Base-by-base conservation (phyloP, 2,329 filamentous ascomycete genomes). In the Botrytis medusae region DNA sequence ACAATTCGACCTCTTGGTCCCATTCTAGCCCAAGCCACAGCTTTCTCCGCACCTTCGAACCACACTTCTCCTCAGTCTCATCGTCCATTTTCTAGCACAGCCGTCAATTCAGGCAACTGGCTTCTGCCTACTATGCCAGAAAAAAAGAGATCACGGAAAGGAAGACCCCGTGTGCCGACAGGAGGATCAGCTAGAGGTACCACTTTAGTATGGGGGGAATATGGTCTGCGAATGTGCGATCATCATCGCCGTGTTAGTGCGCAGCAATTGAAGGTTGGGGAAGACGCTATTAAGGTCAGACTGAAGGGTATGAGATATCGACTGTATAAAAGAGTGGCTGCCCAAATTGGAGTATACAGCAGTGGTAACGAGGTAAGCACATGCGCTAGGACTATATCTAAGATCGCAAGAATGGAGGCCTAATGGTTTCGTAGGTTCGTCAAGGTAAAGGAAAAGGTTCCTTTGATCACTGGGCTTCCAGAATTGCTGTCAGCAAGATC, bases 361-460 rank as follows among this genome's bases (percentile, higher is more conserved):
- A 96, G 92, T 82, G 96, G 96, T 73, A 99, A 98, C 80, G 96
- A 99, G 85, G 90, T 92, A 80, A 78, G 87, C 54, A 54, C 60
- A n/a, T 42, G 51, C 25, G 29, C 29, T 10, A 44, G 48, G 46
- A 42, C 12, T 40, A n/a, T 32, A 42, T 61, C 9, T 22, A 48
- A 48, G 62, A 29, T 61, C n/a, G 25, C 20, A 22, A 18, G 37
- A 22, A 44, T 29, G 48, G 48, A n/a, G 22, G 48, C 60, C 73
- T 77, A 74, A 78, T 46, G 42, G 34, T 48, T 72, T 71, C 64
- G 10, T 77, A 91, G 90, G 92, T 94, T 82, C 92, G 96, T 88
- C 99, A 99, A 97, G 96, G 96, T 82, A 99, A 98, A 84, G 96
- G 96, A 84, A 99, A 99, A 83, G 96, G 96, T 78, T 93, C 91